Conservation (phyloP, 1,139 yeast species). For the Diutina scorzettiae region DNA sequence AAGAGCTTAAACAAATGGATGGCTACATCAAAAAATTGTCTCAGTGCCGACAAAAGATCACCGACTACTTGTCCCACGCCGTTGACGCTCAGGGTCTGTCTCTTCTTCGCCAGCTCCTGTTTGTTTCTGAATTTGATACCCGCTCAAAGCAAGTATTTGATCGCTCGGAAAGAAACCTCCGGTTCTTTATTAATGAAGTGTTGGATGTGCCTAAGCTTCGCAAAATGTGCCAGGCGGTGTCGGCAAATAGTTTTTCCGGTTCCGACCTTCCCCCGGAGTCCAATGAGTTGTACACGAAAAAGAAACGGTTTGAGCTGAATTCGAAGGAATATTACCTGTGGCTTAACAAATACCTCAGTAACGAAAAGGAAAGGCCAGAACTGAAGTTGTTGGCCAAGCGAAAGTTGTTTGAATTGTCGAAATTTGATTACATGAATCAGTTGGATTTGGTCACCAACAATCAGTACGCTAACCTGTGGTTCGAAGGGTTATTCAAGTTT, state of each 20-base stretch:
- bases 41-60: constrained; percentile 10
- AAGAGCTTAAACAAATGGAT: constrained; percentile 12
- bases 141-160: constrained; percentile 15
- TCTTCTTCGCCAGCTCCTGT: constrained; percentile 10
- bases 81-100: constrained; percentile 12
- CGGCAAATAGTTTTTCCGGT: constrained; percentile 9
- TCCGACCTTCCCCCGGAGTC: constrained; percentile 9
- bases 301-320: constrained; percentile 56
- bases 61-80: constrained; percentile 15
- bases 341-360: constrained; percentile 56
- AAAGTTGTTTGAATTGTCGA: constrained; percentile 51
- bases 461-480: constrained; percentile 30
- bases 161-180: constrained; percentile 22
- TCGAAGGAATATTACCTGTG: constrained; percentile 67
- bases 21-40: constrained; percentile 9
- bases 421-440: constrained; percentile 61
- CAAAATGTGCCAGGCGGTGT: constrained; percentile 12
- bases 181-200: constrained; percentile 20
- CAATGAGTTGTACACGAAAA: constrained; percentile 13
- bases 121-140: constrained; percentile 9
- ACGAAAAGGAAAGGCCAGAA: constrained; percentile 52
- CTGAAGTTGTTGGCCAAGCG: constrained; percentile 49
- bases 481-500: constrained; percentile 29
- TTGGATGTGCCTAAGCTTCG: constrained; percentile 19
- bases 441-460: constrained; percentile 48